Conservation (phyloP, 305 asterid species). For the Ajuga reptans region DNA sequence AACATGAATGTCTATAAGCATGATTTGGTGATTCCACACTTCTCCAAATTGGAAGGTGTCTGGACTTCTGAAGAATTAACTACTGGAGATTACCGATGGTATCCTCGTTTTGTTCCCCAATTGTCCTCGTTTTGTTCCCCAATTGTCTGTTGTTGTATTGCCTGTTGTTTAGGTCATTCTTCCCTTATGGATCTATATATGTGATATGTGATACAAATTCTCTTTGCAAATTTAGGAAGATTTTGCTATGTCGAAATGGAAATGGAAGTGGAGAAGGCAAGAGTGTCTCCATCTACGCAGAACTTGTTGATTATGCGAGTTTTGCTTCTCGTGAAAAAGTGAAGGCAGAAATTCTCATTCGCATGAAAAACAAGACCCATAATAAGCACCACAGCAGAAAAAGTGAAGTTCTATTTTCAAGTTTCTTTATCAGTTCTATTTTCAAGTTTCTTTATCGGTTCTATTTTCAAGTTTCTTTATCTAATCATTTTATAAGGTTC, state of each 20-base stretch:
- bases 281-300: not conserved
- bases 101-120: too few species aligned
- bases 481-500: too few species aligned
- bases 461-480: too few species aligned
- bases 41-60: not conserved
- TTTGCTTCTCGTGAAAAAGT: not conserved
- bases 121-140: too few species aligned
- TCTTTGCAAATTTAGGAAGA: not conserved
- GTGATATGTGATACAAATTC: not conserved
- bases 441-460: too few species aligned
- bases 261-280: not conserved
- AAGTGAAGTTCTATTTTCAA: too few species aligned
- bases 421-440: too few species aligned
- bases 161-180: too few species aligned
- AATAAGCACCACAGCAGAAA: too few species aligned
- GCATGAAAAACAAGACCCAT: not conserved
- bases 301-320: not conserved
- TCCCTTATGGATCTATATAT: too few species aligned
- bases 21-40: not conserved
- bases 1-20: not conserved
- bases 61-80: not conserved
- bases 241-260: not conserved
- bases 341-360: not conserved
- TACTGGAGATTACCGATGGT: not conserved
- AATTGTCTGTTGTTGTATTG: too few species aligned